Evolutionary conservation across 2,329 filamentous ascomycete species (phyloP), one percentile per base, ranked within the genome.

Genomic region (Pseudocercospora ulei): DNA sequence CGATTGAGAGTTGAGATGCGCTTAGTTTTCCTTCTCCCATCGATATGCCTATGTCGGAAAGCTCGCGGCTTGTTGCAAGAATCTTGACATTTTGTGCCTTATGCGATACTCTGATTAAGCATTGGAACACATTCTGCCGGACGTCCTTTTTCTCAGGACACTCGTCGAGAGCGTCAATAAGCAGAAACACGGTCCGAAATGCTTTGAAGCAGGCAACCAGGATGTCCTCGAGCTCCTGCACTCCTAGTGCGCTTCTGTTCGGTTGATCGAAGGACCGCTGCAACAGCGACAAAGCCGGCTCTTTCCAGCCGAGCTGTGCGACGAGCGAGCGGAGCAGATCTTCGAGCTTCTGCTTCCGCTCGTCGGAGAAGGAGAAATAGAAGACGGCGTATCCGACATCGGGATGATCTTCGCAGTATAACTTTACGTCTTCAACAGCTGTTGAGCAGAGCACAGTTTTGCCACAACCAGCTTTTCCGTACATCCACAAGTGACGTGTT

Each of bases 161-260:
- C 29, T 62, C 58, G 25, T 62, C 56, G 11, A 62, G 41, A 16
- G 59, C 58, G 45, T 62, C 58, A 7, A 62, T 22, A 2, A 57
- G 46, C 9, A 62, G 42, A 31, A 52, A 60, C 0, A 54, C 50
- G 28, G 14, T 58, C 49, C 18, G 27, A 29, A 28, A 44, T 22
- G 44, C 23, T 19, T 35, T 13, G 9, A 53, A 28, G 9, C 28
- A 42, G n/a, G 35, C 7, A 4, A 31, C 5, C n/a, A 52, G 16
- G 11, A 52, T 44, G 12, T 38, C 35, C 13, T 49, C 9, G 1
- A 53, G 44, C 19, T 49, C 46, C 7, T 47, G 27, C 2, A 30
- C 20, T 7, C 39, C 29, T 7, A 31, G 46, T 8, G 17, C n/a
- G 20, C 36, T 41, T 38, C 33, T 7, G 11, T 34, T 24, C 8